Evolutionary conservation across 2,329 filamentous ascomycete genomes (phyloP).

Genomic region (Pseudogymnoascus pannorum): DNA sequence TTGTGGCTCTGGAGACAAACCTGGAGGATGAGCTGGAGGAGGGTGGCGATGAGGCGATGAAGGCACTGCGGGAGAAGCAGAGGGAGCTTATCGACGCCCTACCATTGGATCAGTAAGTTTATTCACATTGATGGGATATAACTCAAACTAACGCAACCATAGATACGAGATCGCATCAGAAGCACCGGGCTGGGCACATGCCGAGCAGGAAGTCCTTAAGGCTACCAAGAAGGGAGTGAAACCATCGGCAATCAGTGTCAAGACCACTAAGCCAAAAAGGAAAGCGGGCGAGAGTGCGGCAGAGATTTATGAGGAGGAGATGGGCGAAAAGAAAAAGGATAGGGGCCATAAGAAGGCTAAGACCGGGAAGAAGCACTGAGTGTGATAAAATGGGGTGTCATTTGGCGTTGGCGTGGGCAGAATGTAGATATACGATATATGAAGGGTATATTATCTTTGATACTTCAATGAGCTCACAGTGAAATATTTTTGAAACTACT

Average conservation of each 20-base stretch:
- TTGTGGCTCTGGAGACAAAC: constrained; percentile 60
- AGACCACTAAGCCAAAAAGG: constrained; percentile 67
- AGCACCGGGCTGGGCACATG: constrained; percentile 56
- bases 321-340: constrained; percentile 43
- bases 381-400: background rate
- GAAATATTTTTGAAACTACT: background rate
- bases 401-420: background rate
- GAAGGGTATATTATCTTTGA: constrained; percentile 5
- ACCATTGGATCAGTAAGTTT: constrained; percentile 72
- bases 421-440: constrained; percentile 5
- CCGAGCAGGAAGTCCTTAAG: constrained; percentile 66
- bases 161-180: constrained; percentile 61
- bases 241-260: constrained; percentile 69
- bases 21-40: constrained; percentile 80
- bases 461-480: background rate
- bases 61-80: constrained; percentile 69
- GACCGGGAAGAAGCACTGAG: constrained; percentile 34
- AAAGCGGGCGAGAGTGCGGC: constrained; percentile 56
- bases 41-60: constrained; percentile 68
- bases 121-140: background rate
- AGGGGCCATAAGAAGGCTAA: constrained; percentile 42
- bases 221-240: constrained; percentile 48
- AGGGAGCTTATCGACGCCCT: constrained; percentile 83
- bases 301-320: constrained; percentile 55
- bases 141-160: constrained; percentile 20